Percentiles rank a stretch among this genome's conserved stretches.
Conservation (phyloP, 768 basidiomycete species). For the Leccinum rimulosum region DNA sequence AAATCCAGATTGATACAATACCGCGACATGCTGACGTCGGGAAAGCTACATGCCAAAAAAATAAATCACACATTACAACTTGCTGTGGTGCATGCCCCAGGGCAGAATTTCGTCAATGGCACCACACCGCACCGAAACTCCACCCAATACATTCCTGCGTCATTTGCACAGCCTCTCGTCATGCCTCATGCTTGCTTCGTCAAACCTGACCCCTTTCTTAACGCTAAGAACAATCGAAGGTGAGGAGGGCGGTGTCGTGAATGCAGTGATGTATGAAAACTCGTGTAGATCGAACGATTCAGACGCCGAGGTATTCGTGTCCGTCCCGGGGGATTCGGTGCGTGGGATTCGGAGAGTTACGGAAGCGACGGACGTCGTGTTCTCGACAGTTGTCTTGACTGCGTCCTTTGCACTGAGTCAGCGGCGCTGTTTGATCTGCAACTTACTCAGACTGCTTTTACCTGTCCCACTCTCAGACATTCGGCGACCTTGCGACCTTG, state of each 20-base stretch:
- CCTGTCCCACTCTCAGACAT: slow-evolving; percentile 15
- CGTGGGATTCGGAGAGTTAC: slow-evolving; percentile 7
- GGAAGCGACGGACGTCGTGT: slow-evolving; percentile 11
- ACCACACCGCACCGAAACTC: slow-evolving; percentile 9
- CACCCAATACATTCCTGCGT: slow-evolving; percentile 10
- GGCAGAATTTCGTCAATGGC: background rate
- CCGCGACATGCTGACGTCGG: slow-evolving; percentile 7
- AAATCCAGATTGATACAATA: slow-evolving; percentile 12
- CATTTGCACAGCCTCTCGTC: slow-evolving; percentile 4
- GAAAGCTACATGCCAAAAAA: slow-evolving; percentile 15
- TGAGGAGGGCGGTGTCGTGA: slow-evolving; percentile 31
- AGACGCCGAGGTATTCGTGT: slow-evolving; percentile 11
- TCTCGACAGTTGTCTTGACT: background rate
- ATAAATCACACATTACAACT: background rate
- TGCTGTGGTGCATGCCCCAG: slow-evolving; percentile 4
- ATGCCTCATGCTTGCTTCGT: slow-evolving; percentile 13
- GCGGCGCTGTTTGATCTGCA: background rate
- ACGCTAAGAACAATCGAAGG: slow-evolving; percentile 17
- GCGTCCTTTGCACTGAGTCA: slow-evolving; percentile 10
- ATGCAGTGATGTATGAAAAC: slow-evolving; percentile 32
- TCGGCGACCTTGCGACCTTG: slow-evolving; percentile 19
- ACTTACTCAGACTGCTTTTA: slow-evolving; percentile 1
- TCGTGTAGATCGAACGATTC: slow-evolving; percentile 27
- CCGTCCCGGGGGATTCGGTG: slow-evolving; percentile 12
- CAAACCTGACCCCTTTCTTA: slow-evolving; percentile 8